phyloP scores from a whole-genome alignment of 345 rosid species.

The Rhodamnia rubescens region DNA sequence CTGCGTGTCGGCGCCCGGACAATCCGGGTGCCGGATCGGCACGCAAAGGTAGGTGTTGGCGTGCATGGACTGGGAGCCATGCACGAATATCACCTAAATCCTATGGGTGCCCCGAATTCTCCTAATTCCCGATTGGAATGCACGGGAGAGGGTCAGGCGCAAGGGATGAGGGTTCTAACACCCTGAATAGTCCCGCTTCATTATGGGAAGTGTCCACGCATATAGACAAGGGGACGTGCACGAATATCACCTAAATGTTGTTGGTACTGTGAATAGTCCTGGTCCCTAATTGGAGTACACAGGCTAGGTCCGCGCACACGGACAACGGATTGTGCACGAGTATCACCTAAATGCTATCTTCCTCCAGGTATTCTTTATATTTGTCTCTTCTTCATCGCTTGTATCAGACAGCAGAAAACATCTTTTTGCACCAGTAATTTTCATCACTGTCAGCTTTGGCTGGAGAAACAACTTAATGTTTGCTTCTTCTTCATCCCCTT shows the following conservation, averaged over 20 bases:
- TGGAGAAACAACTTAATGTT: no score
- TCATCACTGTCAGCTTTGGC: neutral
- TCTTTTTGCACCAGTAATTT: neutral
- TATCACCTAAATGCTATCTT: neutral
- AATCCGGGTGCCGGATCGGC: no score
- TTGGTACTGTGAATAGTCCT: neutral
- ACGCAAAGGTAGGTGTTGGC: neutral
- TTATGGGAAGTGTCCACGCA: neutral
- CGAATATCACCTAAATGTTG: neutral
- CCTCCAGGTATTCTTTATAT: neutral
- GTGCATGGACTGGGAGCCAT: neutral
- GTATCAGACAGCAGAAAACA: neutral
- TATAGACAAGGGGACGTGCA: neutral
- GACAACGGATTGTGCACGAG: accelerated
- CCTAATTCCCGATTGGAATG: neutral
- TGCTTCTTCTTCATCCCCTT: no score
- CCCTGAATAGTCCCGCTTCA: neutral
- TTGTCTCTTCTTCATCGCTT: neutral
- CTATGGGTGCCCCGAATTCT: neutral
- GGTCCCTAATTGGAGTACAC: neutral
- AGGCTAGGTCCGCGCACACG: neutral
- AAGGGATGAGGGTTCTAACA: neutral
- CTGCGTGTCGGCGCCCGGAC: no score
- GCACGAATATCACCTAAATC: neutral
- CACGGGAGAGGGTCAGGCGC: accelerated